A percentile compares a stretch with the other conserved stretches of the same genome.
These are phyloP conservation scores for Euptelea pleiosperma DNA, from an alignment of 164 flowering plant species.

Conservation along the genomic window DNA sequence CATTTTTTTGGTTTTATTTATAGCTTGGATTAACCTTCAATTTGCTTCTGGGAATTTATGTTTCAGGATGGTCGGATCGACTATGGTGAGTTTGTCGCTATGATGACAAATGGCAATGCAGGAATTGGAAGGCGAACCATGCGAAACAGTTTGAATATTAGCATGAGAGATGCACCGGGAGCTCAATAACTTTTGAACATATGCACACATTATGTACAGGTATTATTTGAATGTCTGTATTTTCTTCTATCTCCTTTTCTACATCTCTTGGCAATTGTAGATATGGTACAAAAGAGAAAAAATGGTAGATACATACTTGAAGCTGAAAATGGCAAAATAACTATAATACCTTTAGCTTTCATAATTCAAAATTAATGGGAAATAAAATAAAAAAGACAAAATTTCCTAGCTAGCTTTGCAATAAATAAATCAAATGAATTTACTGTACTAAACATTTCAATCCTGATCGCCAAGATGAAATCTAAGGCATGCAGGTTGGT, in stretches of 20 bases:
- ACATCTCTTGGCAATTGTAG: no score
- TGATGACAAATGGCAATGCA: constrained; percentile 95
- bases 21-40: not conserved
- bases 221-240: constrained; percentile 9
- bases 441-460: not conserved
- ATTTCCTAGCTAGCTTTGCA: not conserved
- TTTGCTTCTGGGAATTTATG: not conserved
- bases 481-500: no score
- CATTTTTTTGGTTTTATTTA: not conserved
- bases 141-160: constrained; percentile 83
- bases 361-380: no score
- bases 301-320: no score
- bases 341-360: no score
- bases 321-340: no score
- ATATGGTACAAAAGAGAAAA: no score
- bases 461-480: not conserved
- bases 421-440: not conserved
- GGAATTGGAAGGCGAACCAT: constrained; percentile 87
- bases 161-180: constrained; percentile 74
- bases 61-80: constrained; percentile 92
- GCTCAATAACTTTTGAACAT: constrained; percentile 29
- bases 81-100: constrained; percentile 91
- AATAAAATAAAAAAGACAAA: not conserved
- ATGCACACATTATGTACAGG: constrained; percentile 29
- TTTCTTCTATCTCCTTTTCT: not conserved